Base-by-base conservation (phyloP, 2,329 filamentous ascomycete species). In the Epicoccum nigrum region DNA sequence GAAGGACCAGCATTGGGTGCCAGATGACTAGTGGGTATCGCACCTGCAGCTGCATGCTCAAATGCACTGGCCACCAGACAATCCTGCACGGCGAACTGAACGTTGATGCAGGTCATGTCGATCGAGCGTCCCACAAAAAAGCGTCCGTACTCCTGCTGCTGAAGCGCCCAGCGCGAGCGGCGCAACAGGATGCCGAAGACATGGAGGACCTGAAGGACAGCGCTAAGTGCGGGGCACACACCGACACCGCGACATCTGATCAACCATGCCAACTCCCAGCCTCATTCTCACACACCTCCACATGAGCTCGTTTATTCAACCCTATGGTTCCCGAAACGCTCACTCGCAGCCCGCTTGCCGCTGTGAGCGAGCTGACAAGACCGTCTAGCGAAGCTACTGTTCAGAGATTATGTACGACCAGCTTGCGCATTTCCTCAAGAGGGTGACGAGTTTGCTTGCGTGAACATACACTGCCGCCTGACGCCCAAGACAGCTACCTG, bases 41-140 rank as follows among this genome's bases (percentile, higher is more conserved):
- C 61, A 52, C 56, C 55, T 57, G 56, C 49, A 54, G 63, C 60
- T 63, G 61, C 59, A 59, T 60, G 47, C 56, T 53, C 56, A 53
- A 62, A 55, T 45, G 50, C 48, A 57, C 58, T 58, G 65, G 58
- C 62, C 60, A 64, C 62, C 58, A 40, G 56, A 62, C 56, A 44
- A 51, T 60, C 62, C 60, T 56, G 51, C 45, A 51, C 47, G 51
- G 55, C 55, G 55, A 62, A 58, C 55, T 59, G 53, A 54, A 56
- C 60, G 57, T 65, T 64, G 53, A 61, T 69, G 67, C 69, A 71
- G 62, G 60, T 57, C 58, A 56, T 57, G 67, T 56, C 60, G 70
- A 70, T 71, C 66, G 53, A 51, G 51, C 45, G 55, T 51, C 45
- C 51, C 51, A 54, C 55, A 54, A 38, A 54, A 30, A 41, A 48